phyloP scores from a whole-genome alignment of 2,329 filamentous ascomycete species.

The Beauveria scarabaeidicola region DNA sequence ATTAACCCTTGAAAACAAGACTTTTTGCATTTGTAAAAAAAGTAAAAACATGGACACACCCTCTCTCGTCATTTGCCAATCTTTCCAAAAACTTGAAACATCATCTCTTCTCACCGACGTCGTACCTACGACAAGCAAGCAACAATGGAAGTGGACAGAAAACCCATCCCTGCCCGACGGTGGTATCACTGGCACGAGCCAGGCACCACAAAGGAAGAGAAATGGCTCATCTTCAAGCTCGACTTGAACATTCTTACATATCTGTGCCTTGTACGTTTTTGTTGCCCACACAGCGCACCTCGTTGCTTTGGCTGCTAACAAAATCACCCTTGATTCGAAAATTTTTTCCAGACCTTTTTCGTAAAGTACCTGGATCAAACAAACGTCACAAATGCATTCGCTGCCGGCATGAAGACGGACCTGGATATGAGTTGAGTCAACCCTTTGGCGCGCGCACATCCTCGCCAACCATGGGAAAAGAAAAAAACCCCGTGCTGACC shows the following conservation, averaged over 20 bases:
- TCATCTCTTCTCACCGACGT: not conserved
- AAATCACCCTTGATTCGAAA: not conserved
- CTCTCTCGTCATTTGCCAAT: not conserved
- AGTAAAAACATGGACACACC: not conserved
- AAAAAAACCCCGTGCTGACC: not conserved
- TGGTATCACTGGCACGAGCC: slow-evolving; percentile 36
- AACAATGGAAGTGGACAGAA: not conserved
- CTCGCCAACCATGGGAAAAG: not conserved
- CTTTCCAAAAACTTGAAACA: not conserved
- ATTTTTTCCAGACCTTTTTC: not conserved
- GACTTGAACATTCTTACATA: slow-evolving; percentile 36
- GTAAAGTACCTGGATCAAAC: not conserved
- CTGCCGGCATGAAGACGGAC: not conserved
- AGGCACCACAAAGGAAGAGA: slow-evolving; percentile 31
- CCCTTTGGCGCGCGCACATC: not conserved
- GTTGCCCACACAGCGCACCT: not conserved
- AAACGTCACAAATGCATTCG: not conserved
- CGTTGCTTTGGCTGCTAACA: not conserved
- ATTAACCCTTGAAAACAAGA: too few species aligned
- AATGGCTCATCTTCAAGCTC: slow-evolving; percentile 38
- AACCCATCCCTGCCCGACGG: not conserved
- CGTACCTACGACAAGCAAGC: not conserved
- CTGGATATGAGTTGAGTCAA: not conserved
- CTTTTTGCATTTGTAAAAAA: not conserved
- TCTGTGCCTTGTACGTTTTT: slow-evolving; percentile 27